A percentile compares a stretch with the other conserved stretches of the same genome.
These are phyloP conservation scores for Epicoccum sorghinum DNA, from an alignment of 2,329 filamentous ascomycete species.

Conservation along the genomic window DNA sequence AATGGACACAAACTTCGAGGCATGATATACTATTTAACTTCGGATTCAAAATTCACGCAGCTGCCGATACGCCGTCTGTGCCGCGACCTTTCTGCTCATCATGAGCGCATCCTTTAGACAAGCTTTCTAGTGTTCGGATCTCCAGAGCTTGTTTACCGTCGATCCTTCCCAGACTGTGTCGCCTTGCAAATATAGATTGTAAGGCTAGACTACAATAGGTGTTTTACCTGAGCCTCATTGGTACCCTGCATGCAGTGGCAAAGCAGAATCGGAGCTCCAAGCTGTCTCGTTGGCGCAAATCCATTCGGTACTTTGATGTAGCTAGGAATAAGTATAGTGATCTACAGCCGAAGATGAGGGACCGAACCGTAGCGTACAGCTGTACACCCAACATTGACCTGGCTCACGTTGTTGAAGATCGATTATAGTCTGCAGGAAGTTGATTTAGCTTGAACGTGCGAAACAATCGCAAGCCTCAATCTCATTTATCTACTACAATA, in stretches of 20 bases:
- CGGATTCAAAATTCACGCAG: neutral
- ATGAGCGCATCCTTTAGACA: conserved; percentile 6
- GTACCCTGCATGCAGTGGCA: conserved; percentile 10
- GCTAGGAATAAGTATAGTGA: conserved; percentile 1
- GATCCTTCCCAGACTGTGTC: neutral
- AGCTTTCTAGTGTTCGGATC: neutral
- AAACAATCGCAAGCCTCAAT: too few species aligned
- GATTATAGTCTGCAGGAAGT: neutral
- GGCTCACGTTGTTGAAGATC: neutral
- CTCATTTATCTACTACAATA: neutral
- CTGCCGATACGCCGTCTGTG: conserved; percentile 1
- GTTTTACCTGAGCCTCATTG: conserved; percentile 6
- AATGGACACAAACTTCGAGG: neutral
- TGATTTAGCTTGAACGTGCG: too few species aligned
- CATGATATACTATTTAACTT: conserved; percentile 1
- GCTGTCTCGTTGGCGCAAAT: neutral
- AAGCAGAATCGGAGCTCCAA: neutral
- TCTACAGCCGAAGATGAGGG: conserved; percentile 7
- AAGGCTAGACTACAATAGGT: conserved; percentile 1
- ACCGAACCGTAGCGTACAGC: conserved; percentile 8
- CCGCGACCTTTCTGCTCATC: neutral
- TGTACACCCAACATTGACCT: neutral
- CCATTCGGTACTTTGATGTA: neutral
- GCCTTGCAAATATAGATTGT: neutral
- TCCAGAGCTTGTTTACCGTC: conserved; percentile 5